These are phyloP conservation scores for Luzula sylvatica DNA, from an alignment of 176 grass and related monocot genomes.

Conservation along the genomic window DNA sequence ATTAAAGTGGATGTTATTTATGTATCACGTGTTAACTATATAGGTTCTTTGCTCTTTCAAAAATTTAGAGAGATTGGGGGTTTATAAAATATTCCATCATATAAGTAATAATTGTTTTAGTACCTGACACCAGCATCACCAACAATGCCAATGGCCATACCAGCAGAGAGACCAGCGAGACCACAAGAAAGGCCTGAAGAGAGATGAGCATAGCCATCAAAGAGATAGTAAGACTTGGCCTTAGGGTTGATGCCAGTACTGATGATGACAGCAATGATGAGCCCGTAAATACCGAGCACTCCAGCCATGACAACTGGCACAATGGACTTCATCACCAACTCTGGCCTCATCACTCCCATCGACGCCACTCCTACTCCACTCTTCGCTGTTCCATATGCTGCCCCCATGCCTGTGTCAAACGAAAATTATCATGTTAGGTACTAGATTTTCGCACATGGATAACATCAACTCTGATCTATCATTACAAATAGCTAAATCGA, in stretches of 20 bases:
- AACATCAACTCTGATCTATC: no score
- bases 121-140: constrained; percentile 98
- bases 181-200: constrained; percentile 80
- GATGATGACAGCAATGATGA: constrained; percentile 99
- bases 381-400: constrained; percentile 96
- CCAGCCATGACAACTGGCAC: constrained; percentile 99
- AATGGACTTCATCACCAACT: constrained; percentile 99
- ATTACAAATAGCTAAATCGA: not conserved
- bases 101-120: not conserved
- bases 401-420: constrained; percentile 62
- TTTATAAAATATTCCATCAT: constrained; percentile 1
- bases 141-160: constrained; percentile 97
- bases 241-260: constrained; percentile 96
- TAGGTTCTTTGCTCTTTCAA: no score
- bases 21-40: no score
- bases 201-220: constrained; percentile 89
- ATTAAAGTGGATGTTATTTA: no score
- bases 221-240: constrained; percentile 93
- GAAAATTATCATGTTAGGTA: no score
- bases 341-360: constrained; percentile 98
- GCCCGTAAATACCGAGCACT: constrained; percentile 92
- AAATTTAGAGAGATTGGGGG: no score
- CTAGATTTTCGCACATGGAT: no score
- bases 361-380: constrained; percentile 93
- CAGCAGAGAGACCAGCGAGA: constrained; percentile 78